Conservation (phyloP, 352 stramenopile genomes). For the Pythium volutum region DNA sequence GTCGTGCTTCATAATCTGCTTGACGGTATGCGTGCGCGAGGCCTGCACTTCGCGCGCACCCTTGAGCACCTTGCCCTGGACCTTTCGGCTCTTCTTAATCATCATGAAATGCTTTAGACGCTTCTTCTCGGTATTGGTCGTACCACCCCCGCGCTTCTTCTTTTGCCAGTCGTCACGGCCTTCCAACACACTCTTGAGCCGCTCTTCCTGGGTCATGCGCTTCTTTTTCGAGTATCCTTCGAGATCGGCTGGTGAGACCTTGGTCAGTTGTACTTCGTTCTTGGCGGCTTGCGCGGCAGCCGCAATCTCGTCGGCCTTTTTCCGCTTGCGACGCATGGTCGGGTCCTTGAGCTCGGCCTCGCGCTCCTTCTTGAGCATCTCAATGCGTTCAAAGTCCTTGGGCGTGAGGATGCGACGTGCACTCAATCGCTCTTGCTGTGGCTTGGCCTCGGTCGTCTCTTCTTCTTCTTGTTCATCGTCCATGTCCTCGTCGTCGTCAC, state of each 20-base stretch:
- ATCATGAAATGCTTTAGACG: slow-evolving; percentile 98
- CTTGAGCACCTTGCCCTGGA: slow-evolving; percentile 88
- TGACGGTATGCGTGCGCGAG: slow-evolving; percentile 70
- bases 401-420: slow-evolving; percentile 85
- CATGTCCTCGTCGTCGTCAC: slow-evolving; percentile 34
- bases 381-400: slow-evolving; percentile 88
- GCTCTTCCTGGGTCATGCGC: slow-evolving; percentile 83
- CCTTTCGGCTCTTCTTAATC: slow-evolving; percentile 93
- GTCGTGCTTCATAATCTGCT: slow-evolving; percentile 83
- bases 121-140: slow-evolving; percentile 97
- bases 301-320: slow-evolving; percentile 63
- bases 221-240: slow-evolving; percentile 90
- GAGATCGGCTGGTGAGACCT: slow-evolving; percentile 76
- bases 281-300: slow-evolving; percentile 28
- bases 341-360: slow-evolving; percentile 76
- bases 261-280: slow-evolving; percentile 44
- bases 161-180: slow-evolving; percentile 91
- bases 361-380: slow-evolving; percentile 89
- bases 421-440: slow-evolving; percentile 81
- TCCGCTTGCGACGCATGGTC: slow-evolving; percentile 76
- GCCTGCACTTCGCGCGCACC: slow-evolving; percentile 83
- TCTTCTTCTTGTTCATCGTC: slow-evolving; percentile 51
- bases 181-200: slow-evolving; percentile 78
- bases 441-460: slow-evolving; percentile 33
- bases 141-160: slow-evolving; percentile 92